Evolutionary conservation across 2,329 filamentous ascomycete genomes (phyloP).

Genomic region (Paradendryphiella salina): DNA sequence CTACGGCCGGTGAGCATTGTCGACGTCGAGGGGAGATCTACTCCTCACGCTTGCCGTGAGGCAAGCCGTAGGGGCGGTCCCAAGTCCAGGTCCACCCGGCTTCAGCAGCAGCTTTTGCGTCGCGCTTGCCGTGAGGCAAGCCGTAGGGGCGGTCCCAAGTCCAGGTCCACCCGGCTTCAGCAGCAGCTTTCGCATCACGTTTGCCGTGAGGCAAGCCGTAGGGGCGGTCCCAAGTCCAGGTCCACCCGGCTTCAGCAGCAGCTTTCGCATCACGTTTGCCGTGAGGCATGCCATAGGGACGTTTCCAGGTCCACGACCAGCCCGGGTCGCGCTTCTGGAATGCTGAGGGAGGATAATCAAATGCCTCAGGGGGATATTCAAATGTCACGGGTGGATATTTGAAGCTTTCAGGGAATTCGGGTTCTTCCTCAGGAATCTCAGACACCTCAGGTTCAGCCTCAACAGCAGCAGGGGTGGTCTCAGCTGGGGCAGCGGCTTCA

Average conservation of each 20-base stretch:
- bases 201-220: constrained; percentile 29
- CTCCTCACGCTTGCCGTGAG: constrained; percentile 24
- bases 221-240: constrained; percentile 1
- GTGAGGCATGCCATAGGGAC: constrained; percentile 20
- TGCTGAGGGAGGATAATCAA: too few relatives aligned
- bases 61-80: not conserved
- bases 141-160: constrained; percentile 17
- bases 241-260: constrained; percentile 8
- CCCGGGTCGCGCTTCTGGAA: too few relatives aligned
- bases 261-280: constrained; percentile 44
- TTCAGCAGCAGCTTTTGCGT: constrained; percentile 42
- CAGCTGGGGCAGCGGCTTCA: constrained; percentile 7
- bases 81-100: not conserved
- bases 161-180: not conserved
- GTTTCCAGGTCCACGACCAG: not conserved
- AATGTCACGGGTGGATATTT: too few relatives aligned
- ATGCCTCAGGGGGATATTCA: too few relatives aligned
- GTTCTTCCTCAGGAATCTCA: not conserved
- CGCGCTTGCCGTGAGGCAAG: constrained; percentile 34
- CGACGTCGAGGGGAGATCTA: not conserved
- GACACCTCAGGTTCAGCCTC: constrained; percentile 9
- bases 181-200: constrained; percentile 44
- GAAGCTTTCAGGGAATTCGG: too few relatives aligned
- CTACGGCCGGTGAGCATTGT: not conserved
- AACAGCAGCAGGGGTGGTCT: constrained; percentile 10